phyloP scores from a whole-genome alignment of 2,329 filamentous ascomycete genomes.

The Colletotrichum limetticola region DNA sequence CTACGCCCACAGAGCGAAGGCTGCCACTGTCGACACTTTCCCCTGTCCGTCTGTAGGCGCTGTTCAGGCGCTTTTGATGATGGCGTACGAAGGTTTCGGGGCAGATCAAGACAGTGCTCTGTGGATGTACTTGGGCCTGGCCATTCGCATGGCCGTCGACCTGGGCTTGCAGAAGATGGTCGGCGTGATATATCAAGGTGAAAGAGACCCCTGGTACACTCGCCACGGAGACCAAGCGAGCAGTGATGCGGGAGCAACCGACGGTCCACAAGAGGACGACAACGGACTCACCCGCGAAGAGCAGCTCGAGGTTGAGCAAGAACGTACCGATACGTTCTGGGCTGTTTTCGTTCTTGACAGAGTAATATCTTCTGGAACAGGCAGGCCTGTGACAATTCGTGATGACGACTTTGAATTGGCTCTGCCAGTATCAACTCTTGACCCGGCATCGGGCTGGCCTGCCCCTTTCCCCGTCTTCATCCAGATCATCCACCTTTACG shows the following conservation, averaged over 20 bases:
- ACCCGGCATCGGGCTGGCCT: conserved; percentile 74
- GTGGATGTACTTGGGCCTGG: conserved; percentile 93
- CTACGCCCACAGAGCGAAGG: conserved; percentile 85
- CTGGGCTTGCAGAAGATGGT: conserved; percentile 85
- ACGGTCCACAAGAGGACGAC: conserved; percentile 53
- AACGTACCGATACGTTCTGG: conserved; percentile 90
- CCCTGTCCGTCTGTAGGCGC: conserved; percentile 85
- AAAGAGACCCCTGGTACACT: conserved; percentile 61
- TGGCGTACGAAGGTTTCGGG: conserved; percentile 91
- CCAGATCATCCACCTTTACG: conserved; percentile 87
- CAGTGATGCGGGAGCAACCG: conserved; percentile 39
- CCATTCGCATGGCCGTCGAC: conserved; percentile 85
- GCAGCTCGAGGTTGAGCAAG: conserved; percentile 77
- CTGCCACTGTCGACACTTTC: conserved; percentile 85
- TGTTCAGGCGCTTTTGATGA: conserved; percentile 83
- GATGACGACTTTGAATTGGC: conserved; percentile 87
- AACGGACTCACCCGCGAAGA: conserved; percentile 58
- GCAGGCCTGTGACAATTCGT: conserved; percentile 82
- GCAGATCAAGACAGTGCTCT: conserved; percentile 88
- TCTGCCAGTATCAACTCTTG: conserved; percentile 65
- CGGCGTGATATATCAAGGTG: conserved; percentile 73
- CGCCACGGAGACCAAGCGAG: conserved; percentile 54
- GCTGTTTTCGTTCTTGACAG: conserved; percentile 88
- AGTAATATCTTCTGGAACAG: conserved; percentile 88
- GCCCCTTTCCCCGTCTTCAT: conserved; percentile 83